Conservation (phyloP, 2,329 filamentous ascomycete species). For the Sporothrix humicola region DNA sequence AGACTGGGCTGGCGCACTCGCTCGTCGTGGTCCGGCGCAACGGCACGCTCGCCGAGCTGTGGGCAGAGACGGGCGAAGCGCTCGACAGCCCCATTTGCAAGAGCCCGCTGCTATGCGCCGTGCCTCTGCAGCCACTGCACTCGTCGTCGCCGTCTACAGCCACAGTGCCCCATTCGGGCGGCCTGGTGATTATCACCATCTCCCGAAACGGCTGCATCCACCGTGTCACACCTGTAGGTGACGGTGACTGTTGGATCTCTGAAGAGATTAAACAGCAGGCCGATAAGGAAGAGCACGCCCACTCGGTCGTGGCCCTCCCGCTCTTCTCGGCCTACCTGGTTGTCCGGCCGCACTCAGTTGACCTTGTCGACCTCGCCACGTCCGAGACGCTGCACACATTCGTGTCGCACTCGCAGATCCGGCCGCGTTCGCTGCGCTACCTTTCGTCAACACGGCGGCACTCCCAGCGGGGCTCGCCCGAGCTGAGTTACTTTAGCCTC, state of each 20-base stretch:
- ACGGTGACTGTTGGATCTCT: constrained; percentile 56
- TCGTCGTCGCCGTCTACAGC: background rate
- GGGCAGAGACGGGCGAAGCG: constrained; percentile 52
- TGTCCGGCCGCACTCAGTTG: constrained; percentile 60
- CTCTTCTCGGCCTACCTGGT: constrained; percentile 65
- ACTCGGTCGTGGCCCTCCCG: constrained; percentile 64
- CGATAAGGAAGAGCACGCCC: constrained; percentile 53
- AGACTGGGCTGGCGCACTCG: constrained; percentile 47
- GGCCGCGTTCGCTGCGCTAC: constrained; percentile 64
- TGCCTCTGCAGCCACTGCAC: constrained; percentile 44
- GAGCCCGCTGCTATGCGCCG: constrained; percentile 58
- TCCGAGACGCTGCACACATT: constrained; percentile 67
- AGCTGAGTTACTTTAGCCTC: constrained; percentile 67
- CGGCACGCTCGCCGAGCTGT: constrained; percentile 66
- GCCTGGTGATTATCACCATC: constrained; percentile 53
- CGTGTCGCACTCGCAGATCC: constrained; percentile 58
- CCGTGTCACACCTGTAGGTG: constrained; percentile 51
- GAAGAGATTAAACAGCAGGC: constrained; percentile 52
- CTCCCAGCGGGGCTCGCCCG: constrained; percentile 60
- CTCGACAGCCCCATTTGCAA: constrained; percentile 57
- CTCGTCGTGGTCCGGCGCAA: constrained; percentile 68
- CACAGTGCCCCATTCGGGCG: background rate
- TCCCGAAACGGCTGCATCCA: constrained; percentile 59
- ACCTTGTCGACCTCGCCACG: constrained; percentile 65
- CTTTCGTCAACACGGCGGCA: constrained; percentile 60